Base-by-base conservation (phyloP, 2,329 filamentous ascomycete species). In the Aspergillus calidoustus region DNA sequence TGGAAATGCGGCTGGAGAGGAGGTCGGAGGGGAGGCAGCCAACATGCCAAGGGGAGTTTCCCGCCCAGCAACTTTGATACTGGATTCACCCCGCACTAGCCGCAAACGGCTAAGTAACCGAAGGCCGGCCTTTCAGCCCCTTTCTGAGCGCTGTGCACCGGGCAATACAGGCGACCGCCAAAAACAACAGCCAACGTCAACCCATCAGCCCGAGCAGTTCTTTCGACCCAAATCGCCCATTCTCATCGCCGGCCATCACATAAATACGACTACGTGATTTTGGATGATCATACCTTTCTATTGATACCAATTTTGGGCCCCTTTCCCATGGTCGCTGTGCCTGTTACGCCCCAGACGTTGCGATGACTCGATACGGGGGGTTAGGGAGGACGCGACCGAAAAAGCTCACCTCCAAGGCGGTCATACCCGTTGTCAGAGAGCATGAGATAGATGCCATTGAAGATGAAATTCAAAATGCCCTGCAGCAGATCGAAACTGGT, bases 401-500 rank as follows among this genome's bases (percentile, higher is more conserved):
- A 74, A 98, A 98, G 84, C 87, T 97, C 80, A 95, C 90, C 80
- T 88, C 91, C 74, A 96, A 96, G 83, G 92, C 93, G 77, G 88
- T 89, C 72, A 89, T 97, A 75, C 89, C 89, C 63, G 89, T 99
- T 72, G 86, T 97, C 74, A 88, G 91, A 77, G 94, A 98, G 81
- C 86, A 92, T 79, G 91, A 98, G 76, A 90, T 98, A 80, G 93
- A 97, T 76, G 85, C 90, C 73, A 87, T 93, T 79, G 96, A 97
- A 79, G 92, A 96, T 80, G 87, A 89, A 68, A 87, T 91, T 72
- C 89, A 94, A 76, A 91, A 90, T 70, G 90, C 90, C 76, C 91
- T 87, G 83, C 88, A 84, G 81, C 92, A 89, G 74, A 92, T 97
- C 76, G 93, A 95, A 76, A 97, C 93, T 69, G 95, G 95, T 80